phyloP scores from a whole-genome alignment of 176 grass and related monocot genomes.

The Phoenix roebelenii region DNA sequence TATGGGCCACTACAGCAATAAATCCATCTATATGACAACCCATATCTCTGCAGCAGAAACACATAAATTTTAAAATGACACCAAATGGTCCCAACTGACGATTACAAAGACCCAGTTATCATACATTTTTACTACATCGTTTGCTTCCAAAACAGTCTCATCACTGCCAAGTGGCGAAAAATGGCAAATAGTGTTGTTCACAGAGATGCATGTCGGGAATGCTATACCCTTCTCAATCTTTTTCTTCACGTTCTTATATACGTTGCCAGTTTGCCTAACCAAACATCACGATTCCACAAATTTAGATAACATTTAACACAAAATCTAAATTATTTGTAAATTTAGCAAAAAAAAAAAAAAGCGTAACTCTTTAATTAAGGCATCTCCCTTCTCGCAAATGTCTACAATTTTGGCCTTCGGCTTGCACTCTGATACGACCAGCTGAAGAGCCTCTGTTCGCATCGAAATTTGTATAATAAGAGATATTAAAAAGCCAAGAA shows the following conservation, averaged over 20 bases:
- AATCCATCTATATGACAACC: conserved; percentile 98
- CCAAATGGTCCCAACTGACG: background rate
- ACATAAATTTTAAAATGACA: background rate
- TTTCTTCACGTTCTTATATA: conserved; percentile 90
- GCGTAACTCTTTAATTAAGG: conserved; percentile 80
- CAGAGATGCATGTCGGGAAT: conserved; percentile 89
- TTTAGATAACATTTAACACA: background rate
- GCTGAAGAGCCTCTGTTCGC: conserved; percentile 70
- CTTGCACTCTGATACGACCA: conserved; percentile 69
- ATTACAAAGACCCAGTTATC: background rate
- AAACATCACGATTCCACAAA: conserved; percentile 1
- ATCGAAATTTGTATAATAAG: background rate
- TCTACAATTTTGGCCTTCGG: conserved; percentile 91
- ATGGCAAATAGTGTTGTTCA: conserved; percentile 89
- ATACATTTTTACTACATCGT: conserved; percentile 99
- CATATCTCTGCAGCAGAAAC: conserved; percentile 63
- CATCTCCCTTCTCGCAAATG: conserved; percentile 85
- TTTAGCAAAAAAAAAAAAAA: conserved; percentile 2
- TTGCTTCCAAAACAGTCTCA: conserved; percentile 61
- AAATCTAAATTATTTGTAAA: conserved; percentile 21
- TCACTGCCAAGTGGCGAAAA: conserved; percentile 86
- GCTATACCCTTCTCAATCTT: conserved; percentile 97
- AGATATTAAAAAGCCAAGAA: background rate
- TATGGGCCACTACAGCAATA: conserved; percentile 96
- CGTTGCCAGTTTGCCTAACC: conserved; percentile 69